Percentiles rank a stretch among this genome's conserved stretches.
phyloP scores from a whole-genome alignment of 768 basidiomycete genomes.

The Suillus subaureus region DNA sequence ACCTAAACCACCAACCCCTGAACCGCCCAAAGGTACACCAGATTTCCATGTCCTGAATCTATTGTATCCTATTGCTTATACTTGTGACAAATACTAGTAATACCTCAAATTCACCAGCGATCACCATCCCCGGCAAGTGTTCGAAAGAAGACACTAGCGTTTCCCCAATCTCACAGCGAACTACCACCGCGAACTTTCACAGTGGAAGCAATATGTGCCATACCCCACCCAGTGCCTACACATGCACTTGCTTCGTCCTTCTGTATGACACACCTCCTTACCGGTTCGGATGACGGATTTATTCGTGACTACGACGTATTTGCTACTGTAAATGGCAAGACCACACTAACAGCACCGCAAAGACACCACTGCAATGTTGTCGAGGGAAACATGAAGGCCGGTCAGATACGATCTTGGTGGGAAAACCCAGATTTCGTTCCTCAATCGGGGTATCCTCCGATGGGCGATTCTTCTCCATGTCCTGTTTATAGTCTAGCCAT shows the following conservation, averaged over 20 bases:
- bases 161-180: slow-evolving; percentile 31
- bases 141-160: slow-evolving; percentile 49
- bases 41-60: slow-evolving; percentile 2
- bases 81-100: slow-evolving; percentile 20
- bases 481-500: slow-evolving; percentile 91
- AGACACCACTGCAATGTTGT: slow-evolving; percentile 88
- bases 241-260: slow-evolving; percentile 85
- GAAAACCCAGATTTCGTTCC: slow-evolving; percentile 54
- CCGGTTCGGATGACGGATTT: slow-evolving; percentile 93
- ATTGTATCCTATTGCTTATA: slow-evolving; percentile 18
- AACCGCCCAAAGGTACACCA: slow-evolving; percentile 36
- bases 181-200: slow-evolving; percentile 65
- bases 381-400: slow-evolving; percentile 89
- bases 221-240: slow-evolving; percentile 86
- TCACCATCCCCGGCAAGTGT: slow-evolving; percentile 58
- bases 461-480: slow-evolving; percentile 55
- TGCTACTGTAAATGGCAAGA: slow-evolving; percentile 83
- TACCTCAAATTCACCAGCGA: slow-evolving; percentile 34
- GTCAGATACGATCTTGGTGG: slow-evolving; percentile 90
- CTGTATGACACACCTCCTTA: slow-evolving; percentile 87
- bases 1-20: slow-evolving; percentile 31
- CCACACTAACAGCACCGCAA: slow-evolving; percentile 85
- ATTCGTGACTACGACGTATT: slow-evolving; percentile 93
- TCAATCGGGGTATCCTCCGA: slow-evolving; percentile 33
- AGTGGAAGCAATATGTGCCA: slow-evolving; percentile 89